A percentile compares a stretch with the other conserved stretches of the same genome.
phyloP scores from a whole-genome alignment of 257 asterid species.

The Nicotiana obtusifolia region DNA sequence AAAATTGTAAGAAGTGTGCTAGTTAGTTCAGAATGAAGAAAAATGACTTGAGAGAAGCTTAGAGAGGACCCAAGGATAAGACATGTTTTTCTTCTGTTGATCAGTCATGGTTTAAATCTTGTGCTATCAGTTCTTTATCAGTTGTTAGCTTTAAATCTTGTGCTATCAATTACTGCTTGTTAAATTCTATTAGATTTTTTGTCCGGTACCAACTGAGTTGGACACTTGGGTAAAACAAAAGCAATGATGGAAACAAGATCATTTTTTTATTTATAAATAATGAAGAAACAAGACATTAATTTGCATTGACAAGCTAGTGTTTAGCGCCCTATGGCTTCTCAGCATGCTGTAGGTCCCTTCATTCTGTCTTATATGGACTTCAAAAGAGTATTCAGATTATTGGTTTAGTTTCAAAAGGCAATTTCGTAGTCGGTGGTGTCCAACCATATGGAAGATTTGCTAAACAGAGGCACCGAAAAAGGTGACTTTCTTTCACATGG shows the following conservation, averaged over 20 bases:
- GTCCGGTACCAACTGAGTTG: neutral
- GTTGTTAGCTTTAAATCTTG: neutral
- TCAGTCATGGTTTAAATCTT: neutral
- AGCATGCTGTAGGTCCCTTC: neutral
- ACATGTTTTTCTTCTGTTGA: neutral
- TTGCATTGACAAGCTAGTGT: neutral
- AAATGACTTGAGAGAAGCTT: neutral
- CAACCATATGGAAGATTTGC: neutral
- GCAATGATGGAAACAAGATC: neutral
- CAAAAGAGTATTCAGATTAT: neutral
- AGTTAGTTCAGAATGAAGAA: neutral
- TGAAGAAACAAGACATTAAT: neutral
- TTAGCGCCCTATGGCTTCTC: neutral
- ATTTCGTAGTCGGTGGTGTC: neutral
- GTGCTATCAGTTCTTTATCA: neutral
- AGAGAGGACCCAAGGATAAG: neutral
- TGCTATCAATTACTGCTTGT: neutral
- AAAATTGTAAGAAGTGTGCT: neutral
- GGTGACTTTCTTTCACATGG: neutral
- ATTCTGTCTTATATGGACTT: neutral
- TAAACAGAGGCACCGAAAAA: neutral
- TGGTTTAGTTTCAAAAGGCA: neutral
- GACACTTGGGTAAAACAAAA: neutral
- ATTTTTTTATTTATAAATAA: neutral
- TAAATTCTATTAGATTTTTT: neutral